Percentiles rank a stretch among this genome's conserved stretches.
Conservation (phyloP, 2,329 filamentous ascomycete genomes). For the Mycosphaerella arachidis region DNA sequence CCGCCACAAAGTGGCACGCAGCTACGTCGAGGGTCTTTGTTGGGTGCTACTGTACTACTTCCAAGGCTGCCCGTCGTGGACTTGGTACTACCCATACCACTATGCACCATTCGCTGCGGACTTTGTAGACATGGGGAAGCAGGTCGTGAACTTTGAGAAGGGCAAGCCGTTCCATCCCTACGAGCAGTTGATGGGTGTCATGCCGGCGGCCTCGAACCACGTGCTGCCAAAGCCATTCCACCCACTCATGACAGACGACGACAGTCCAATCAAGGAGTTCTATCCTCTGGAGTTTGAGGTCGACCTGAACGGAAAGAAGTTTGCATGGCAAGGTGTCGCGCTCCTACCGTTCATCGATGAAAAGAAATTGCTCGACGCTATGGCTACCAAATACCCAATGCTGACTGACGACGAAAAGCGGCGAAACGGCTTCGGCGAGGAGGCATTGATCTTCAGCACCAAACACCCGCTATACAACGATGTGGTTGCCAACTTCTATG, state of each 20-base stretch:
- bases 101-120: conserved; percentile 97
- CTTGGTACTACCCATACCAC: conserved; percentile 98
- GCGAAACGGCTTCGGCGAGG: conserved; percentile 74
- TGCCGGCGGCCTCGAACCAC: conserved; percentile 88
- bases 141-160: conserved; percentile 77
- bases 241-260: conserved; percentile 77
- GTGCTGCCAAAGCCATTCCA: conserved; percentile 86
- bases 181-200: conserved; percentile 96
- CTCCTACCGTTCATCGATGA: conserved; percentile 95
- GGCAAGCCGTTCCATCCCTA: conserved; percentile 85
- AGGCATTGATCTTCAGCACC: conserved; percentile 80
- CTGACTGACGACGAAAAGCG: conserved; percentile 70
- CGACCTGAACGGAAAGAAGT: conserved; percentile 96
- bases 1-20: conserved; percentile 77
- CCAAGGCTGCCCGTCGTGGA: conserved; percentile 97
- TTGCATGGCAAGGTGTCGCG: conserved; percentile 94
- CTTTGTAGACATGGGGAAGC: conserved; percentile 75
- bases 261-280: conserved; percentile 94
- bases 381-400: conserved; percentile 75
- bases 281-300: conserved; percentile 92
- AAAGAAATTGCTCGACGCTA: conserved; percentile 73
- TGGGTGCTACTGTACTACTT: conserved; percentile 98
- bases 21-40: conserved; percentile 90
- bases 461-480: conserved; percentile 81
- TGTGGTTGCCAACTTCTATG: conserved; percentile 80